Percentiles rank a stretch among this genome's conserved stretches.
Evolutionary conservation across 495 filamentous ascomycete genomes (phyloP).

Genomic region (Hyphodiscus hymeniophilus): DNA sequence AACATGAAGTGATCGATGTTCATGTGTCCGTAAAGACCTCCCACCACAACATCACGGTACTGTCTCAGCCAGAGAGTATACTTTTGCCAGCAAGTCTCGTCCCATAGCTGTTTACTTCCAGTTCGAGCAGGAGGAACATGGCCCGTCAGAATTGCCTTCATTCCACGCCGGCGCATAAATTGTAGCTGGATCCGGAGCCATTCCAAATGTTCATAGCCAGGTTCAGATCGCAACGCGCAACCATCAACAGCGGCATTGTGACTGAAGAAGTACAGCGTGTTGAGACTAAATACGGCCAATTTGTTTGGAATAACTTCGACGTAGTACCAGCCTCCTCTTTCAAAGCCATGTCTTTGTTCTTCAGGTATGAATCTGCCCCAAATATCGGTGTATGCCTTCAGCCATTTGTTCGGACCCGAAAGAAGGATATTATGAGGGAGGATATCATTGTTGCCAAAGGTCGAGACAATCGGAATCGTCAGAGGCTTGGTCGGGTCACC

Average conservation of each 20-base stretch:
- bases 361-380: slow-evolving; percentile 90
- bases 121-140: slow-evolving; percentile 90
- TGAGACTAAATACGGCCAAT: slow-evolving; percentile 88
- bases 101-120: slow-evolving; percentile 76
- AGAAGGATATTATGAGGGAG: slow-evolving; percentile 93
- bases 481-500: slow-evolving; percentile 48
- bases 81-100: slow-evolving; percentile 94
- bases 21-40: slow-evolving; percentile 86
- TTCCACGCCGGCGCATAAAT: slow-evolving; percentile 67
- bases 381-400: slow-evolving; percentile 59
- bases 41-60: slow-evolving; percentile 83
- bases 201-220: slow-evolving; percentile 90
- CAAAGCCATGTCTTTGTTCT: slow-evolving; percentile 83
- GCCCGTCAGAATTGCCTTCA: slow-evolving; percentile 92
- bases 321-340: slow-evolving; percentile 89
- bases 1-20: slow-evolving; percentile 97
- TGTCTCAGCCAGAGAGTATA: slow-evolving; percentile 85
- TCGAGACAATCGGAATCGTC: slow-evolving; percentile 76
- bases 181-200: slow-evolving; percentile 92
- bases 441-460: slow-evolving; percentile 94
- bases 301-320: slow-evolving; percentile 82
- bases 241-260: slow-evolving; percentile 90
- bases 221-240: slow-evolving; percentile 66
- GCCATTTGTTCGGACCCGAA: slow-evolving; percentile 77
- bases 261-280: slow-evolving; percentile 93